Evolutionary conservation across 2,329 filamentous ascomycete species (phyloP).

Genomic region (Lecanosticta acicola): DNA sequence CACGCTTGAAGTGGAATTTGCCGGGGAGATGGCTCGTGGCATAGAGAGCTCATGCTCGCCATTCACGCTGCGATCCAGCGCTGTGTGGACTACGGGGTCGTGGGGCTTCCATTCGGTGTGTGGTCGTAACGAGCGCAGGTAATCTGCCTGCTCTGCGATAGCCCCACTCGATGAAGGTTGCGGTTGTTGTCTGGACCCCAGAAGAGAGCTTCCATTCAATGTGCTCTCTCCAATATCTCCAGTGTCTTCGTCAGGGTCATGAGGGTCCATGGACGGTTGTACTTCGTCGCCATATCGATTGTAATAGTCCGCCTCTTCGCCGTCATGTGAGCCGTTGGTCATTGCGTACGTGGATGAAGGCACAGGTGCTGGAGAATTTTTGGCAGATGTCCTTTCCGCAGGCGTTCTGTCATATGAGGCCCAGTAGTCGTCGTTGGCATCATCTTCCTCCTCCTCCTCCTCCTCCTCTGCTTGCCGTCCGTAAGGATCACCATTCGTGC

Average conservation of each 20-base stretch:
- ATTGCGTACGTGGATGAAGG: constrained; percentile 12
- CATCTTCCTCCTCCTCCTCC: constrained; percentile 57
- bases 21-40: constrained; percentile 48
- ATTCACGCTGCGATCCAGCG: constrained; percentile 11
- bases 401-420: constrained; percentile 69
- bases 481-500: constrained; percentile 2
- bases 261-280: constrained; percentile 72
- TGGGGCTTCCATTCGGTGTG: constrained; percentile 16
- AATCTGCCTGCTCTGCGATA: constrained; percentile 13
- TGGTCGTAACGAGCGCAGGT: constrained; percentile 17
- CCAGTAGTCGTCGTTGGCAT: constrained; percentile 66
- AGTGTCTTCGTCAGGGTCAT: constrained; percentile 69
- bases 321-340: constrained; percentile 24
- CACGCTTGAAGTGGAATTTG: constrained; percentile 42
- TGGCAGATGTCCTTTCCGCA: constrained; percentile 55
- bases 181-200: constrained; percentile 5
- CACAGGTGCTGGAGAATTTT: constrained; percentile 57
- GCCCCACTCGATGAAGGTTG: constrained; percentile 1
- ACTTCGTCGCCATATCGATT: constrained; percentile 68
- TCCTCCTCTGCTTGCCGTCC: constrained; percentile 12
- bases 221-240: constrained; percentile 46
- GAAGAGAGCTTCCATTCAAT: constrained; percentile 48
- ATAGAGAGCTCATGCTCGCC: constrained; percentile 21
- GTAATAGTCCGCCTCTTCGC: constrained; percentile 65
- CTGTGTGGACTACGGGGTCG: constrained; percentile 15